These are phyloP conservation scores for Dendrocalamus latiflorus DNA, from an alignment of 202 grass and related monocot species.

Conservation along the genomic window DNA sequence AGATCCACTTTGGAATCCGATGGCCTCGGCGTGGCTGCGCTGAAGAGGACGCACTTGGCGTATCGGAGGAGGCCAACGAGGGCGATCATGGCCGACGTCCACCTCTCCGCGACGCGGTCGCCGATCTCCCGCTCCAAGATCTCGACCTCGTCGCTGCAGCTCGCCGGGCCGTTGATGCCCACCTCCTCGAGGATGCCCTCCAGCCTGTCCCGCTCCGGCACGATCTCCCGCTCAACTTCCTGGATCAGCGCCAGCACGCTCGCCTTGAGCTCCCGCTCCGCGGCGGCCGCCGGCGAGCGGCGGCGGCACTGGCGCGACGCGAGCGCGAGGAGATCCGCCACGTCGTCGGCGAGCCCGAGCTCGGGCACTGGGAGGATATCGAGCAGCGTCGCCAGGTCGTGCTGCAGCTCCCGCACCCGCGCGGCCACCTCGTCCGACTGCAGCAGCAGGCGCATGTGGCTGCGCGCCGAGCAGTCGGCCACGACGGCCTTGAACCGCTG, in stretches of 20 bases:
- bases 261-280: constrained; percentile 32
- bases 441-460: constrained; percentile 63
- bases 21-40: constrained; percentile 53
- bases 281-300: background rate
- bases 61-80: constrained; percentile 79
- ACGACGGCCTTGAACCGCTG: constrained; percentile 82
- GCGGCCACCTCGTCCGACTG: constrained; percentile 55
- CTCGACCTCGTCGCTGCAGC: constrained; percentile 86
- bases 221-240: constrained; percentile 70
- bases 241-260: constrained; percentile 65
- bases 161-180: constrained; percentile 56
- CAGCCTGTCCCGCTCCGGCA: constrained; percentile 50
- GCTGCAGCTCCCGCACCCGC: constrained; percentile 62
- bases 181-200: constrained; percentile 60
- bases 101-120: constrained; percentile 59
- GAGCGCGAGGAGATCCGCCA: constrained; percentile 56
- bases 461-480: constrained; percentile 55
- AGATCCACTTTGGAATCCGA: constrained; percentile 40
- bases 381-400: constrained; percentile 79
- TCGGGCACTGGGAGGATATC: constrained; percentile 62
- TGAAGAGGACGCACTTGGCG: constrained; percentile 94
- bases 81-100: constrained; percentile 68
- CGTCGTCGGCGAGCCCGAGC: constrained; percentile 61
- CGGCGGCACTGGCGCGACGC: constrained; percentile 65
- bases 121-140: constrained; percentile 79